Percentiles rank a stretch among this genome's conserved stretches.
phyloP scores from a whole-genome alignment of 2,329 filamentous ascomycete genomes.

The Fusarium dimerum region DNA sequence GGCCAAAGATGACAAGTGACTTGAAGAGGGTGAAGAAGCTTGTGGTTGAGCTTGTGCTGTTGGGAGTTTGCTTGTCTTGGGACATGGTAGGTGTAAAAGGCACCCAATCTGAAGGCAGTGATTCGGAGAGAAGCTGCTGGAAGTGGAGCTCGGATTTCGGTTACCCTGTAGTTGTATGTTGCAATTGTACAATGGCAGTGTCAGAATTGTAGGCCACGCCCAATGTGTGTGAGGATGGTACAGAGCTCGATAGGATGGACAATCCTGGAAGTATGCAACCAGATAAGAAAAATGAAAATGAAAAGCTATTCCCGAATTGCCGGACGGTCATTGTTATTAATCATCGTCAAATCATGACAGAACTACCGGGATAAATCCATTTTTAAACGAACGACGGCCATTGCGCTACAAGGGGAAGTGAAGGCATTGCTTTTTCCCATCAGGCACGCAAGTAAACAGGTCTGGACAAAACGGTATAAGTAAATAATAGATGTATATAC shows the following conservation, averaged over 20 bases:
- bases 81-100: constrained; percentile 14
- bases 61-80: constrained; percentile 11
- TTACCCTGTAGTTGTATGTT: constrained; percentile 1
- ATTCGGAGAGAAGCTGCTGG: background rate
- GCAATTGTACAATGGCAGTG: too few relatives aligned
- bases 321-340: background rate
- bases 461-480: background rate
- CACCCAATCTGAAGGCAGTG: constrained; percentile 10
- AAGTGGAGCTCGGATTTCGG: constrained; percentile 14
- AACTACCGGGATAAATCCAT: too few relatives aligned
- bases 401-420: too few relatives aligned
- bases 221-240: background rate
- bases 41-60: constrained; percentile 1
- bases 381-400: too few relatives aligned
- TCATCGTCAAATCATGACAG: too few relatives aligned
- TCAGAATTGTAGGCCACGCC: too few relatives aligned
- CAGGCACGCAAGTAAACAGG: too few relatives aligned
- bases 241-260: too few relatives aligned
- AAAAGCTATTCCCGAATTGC: background rate
- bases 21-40: constrained; percentile 5
- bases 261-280: background rate
- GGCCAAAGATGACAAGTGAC: constrained; percentile 11
- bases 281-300: background rate
- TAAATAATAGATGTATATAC: background rate
- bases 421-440: too few relatives aligned